Evolutionary conservation across 2,329 filamentous ascomycete species (phyloP).

Genomic region (Fonsecaea nubica): DNA sequence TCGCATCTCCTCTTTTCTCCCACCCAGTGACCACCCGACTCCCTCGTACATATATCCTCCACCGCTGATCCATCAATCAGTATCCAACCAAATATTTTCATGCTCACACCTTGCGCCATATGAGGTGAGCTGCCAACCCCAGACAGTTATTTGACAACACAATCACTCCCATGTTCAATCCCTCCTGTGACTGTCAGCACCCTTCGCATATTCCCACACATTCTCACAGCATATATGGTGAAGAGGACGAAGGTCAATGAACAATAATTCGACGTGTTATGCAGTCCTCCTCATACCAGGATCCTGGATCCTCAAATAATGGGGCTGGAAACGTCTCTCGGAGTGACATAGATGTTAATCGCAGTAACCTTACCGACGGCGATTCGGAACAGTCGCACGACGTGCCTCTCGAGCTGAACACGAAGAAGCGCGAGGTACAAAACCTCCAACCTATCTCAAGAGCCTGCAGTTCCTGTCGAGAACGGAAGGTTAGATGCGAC

Average conservation of each 20-base stretch:
- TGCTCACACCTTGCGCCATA: neutral
- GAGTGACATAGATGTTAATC: neutral
- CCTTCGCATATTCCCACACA: neutral
- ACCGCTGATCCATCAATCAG: neutral
- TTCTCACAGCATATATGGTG: neutral
- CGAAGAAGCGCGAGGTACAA: neutral
- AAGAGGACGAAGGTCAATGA: neutral
- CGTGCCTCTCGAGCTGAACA: neutral
- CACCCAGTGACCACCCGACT: no score
- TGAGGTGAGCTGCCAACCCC: neutral
- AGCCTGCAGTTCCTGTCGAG: conserved; percentile 14
- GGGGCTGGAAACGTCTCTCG: neutral
- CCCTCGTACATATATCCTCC: no score
- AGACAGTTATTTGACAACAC: neutral
- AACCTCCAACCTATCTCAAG: neutral
- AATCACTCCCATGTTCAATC: neutral
- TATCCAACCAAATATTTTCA: neutral
- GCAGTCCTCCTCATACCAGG: neutral
- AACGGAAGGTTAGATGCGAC: conserved; percentile 15
- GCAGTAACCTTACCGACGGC: neutral
- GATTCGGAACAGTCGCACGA: neutral
- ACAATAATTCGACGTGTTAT: neutral
- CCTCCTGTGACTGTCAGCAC: neutral
- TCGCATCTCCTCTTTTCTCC: no score
- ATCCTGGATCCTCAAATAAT: neutral